Evolutionary conservation across 2,329 filamentous ascomycete genomes (phyloP).

Genomic region (Fusarium vanettenii): DNA sequence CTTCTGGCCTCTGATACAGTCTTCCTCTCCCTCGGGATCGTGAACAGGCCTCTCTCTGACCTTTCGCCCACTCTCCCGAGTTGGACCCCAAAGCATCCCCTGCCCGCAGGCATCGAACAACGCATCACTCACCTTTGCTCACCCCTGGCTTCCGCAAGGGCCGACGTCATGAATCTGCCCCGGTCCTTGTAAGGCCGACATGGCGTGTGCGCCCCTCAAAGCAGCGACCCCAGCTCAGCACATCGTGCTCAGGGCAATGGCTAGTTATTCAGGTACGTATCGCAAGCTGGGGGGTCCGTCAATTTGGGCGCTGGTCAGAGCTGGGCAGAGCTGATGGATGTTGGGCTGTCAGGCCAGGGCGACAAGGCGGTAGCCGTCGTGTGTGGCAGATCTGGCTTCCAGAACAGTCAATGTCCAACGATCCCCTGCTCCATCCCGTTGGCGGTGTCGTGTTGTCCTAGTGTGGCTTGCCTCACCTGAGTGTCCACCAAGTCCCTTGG

Average conservation of each 20-base stretch:
- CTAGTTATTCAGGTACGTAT: conserved; percentile 15
- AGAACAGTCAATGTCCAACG: conserved; percentile 35
- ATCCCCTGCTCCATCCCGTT: conserved; percentile 31
- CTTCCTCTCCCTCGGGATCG: conserved; percentile 41
- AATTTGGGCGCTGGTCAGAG: conserved; percentile 41
- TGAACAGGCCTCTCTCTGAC: conserved; percentile 45
- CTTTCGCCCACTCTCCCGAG: conserved; percentile 33
- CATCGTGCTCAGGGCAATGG: conserved; percentile 29
- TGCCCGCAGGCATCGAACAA: conserved; percentile 35
- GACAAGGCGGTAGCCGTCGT: conserved; percentile 28
- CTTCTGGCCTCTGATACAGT: conserved; percentile 31
- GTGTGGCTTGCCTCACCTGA: conserved; percentile 45
- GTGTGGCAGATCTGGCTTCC: conserved; percentile 43
- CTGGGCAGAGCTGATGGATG: conserved; percentile 32
- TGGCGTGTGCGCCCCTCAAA: conserved; percentile 41
- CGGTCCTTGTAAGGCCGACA: conserved; percentile 37
- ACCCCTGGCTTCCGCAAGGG: conserved; percentile 21
- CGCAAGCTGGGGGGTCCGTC: conserved; percentile 27
- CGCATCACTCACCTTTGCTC: conserved; percentile 26
- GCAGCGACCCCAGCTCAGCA: conserved; percentile 19
- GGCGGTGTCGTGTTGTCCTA: conserved; percentile 37
- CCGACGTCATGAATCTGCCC: conserved; percentile 42
- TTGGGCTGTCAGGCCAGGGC: conserved; percentile 36
- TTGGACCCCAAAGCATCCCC: conserved; percentile 29
- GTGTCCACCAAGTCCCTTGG: conserved; percentile 30